A percentile compares a stretch with the other conserved stretches of the same genome.
phyloP scores from a whole-genome alignment of 2,329 filamentous ascomycete species.

The Colletotrichum sp. region DNA sequence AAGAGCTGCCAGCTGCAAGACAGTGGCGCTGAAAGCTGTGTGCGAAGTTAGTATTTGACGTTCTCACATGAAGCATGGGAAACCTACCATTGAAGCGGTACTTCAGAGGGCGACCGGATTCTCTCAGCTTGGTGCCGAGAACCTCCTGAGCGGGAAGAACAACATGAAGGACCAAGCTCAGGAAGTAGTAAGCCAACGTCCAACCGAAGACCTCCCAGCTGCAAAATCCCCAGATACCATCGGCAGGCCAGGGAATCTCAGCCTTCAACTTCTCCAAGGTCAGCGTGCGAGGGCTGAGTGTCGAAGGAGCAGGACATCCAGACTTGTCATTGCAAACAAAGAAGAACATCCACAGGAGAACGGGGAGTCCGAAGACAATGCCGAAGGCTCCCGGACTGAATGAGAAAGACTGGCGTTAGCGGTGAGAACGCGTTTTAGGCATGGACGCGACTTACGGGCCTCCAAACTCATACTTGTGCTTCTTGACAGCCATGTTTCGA shows the following conservation, averaged over 20 bases:
- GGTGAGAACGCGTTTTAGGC: not conserved
- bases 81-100: slow-evolving; percentile 76
- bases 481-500: not conserved
- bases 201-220: slow-evolving; percentile 70
- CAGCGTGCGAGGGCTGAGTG: slow-evolving; percentile 71
- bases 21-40: slow-evolving; percentile 1
- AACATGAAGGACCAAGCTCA: slow-evolving; percentile 74
- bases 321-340: slow-evolving; percentile 89
- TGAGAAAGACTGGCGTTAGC: not conserved
- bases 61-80: accelerated
- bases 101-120: slow-evolving; percentile 69
- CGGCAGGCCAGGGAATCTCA: slow-evolving; percentile 77
- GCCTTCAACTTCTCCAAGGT: slow-evolving; percentile 71
- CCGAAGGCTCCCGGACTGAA: slow-evolving; percentile 71
- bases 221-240: slow-evolving; percentile 70
- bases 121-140: slow-evolving; percentile 70
- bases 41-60: not conserved
- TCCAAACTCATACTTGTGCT: slow-evolving; percentile 34
- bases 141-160: slow-evolving; percentile 74
- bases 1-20: slow-evolving; percentile 9
- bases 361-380: slow-evolving; percentile 78
- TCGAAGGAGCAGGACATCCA: slow-evolving; percentile 82
- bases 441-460: slow-evolving; percentile 32
- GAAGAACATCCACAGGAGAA: slow-evolving; percentile 74
- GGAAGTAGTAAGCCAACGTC: slow-evolving; percentile 75